Conservation (phyloP, 257 asterid genomes). For the Plantago ovata region DNA sequence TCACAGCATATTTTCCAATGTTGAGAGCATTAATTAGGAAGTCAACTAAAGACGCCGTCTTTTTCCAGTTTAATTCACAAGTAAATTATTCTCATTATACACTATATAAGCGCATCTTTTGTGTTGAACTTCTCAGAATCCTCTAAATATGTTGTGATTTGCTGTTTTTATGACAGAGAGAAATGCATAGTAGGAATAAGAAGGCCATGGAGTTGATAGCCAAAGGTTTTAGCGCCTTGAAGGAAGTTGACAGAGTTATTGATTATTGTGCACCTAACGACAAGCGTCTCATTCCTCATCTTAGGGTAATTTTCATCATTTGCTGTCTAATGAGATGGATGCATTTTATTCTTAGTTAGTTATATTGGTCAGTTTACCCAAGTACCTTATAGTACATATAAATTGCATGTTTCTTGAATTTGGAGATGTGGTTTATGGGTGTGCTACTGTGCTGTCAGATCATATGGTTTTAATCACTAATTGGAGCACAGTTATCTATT, state of each 20-base stretch:
- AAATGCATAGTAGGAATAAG: conserved; percentile 84
- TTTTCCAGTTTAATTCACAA: conserved; percentile 34
- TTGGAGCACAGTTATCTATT: no score
- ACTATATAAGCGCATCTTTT: neutral
- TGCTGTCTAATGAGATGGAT: neutral
- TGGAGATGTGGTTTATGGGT: no score
- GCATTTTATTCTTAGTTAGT: no score
- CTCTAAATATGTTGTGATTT: conserved; percentile 10
- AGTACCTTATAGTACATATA: no score
- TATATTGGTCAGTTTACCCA: no score
- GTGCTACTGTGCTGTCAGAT: no score
- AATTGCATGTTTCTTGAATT: no score
- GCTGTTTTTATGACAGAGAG: conserved; percentile 36
- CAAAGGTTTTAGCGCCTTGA: conserved; percentile 78
- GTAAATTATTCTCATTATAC: conserved; percentile 30
- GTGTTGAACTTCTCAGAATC: neutral
- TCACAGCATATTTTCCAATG: conserved; percentile 24
- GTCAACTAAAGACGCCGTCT: conserved; percentile 26
- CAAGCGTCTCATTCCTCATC: conserved; percentile 74
- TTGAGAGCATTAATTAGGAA: conserved; percentile 36
- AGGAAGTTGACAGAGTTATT: conserved; percentile 92
- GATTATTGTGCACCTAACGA: conserved; percentile 80
- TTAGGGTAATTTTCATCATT: conserved; percentile 44
- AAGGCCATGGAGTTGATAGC: conserved; percentile 84
- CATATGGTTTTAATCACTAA: no score